A percentile compares a stretch with the other conserved stretches of the same genome.
Conservation (phyloP, 2,329 filamentous ascomycete genomes). For the Colletotrichum graminicola region DNA sequence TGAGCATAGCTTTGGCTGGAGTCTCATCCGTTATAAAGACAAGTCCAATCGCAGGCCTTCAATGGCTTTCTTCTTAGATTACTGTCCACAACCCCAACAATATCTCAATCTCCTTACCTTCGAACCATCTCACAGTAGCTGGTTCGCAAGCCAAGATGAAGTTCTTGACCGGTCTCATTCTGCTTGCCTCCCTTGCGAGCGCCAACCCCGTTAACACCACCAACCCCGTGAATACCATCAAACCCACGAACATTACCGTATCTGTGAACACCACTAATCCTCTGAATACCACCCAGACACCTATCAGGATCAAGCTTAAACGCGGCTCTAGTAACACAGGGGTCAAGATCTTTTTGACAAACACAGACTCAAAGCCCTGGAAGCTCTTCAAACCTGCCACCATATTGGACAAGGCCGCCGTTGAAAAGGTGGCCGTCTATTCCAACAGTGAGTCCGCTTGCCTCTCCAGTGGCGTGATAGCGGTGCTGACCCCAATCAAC, state of each 20-base stretch:
- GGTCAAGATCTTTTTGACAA: constrained; percentile 61
- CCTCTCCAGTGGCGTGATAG: background rate
- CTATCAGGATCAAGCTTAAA: constrained; percentile 53
- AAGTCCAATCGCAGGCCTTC: constrained; percentile 2
- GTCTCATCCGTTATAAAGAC: constrained; percentile 26
- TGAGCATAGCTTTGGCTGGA: background rate
- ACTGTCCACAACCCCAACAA: constrained; percentile 10
- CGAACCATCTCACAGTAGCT: constrained; percentile 1
- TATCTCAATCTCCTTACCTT: constrained; percentile 9
- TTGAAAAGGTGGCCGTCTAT: constrained; percentile 63
- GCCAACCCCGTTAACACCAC: constrained; percentile 48
- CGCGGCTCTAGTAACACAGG: constrained; percentile 58
- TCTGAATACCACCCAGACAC: constrained; percentile 43
- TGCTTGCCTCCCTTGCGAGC: constrained; percentile 52
- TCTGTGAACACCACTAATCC: constrained; percentile 43
- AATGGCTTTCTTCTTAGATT: background rate
- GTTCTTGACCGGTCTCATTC: constrained; percentile 51
- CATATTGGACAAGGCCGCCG: constrained; percentile 60
- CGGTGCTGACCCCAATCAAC: background rate
- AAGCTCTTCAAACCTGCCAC: constrained; percentile 63
- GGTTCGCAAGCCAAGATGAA: constrained; percentile 50
- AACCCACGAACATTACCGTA: constrained; percentile 43
- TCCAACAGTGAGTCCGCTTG: constrained; percentile 51
- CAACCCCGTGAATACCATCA: constrained; percentile 43
- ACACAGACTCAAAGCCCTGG: constrained; percentile 57